Base-by-base conservation (phyloP, 2,329 filamentous ascomycete species). In the Mariannaea elegans region DNA sequence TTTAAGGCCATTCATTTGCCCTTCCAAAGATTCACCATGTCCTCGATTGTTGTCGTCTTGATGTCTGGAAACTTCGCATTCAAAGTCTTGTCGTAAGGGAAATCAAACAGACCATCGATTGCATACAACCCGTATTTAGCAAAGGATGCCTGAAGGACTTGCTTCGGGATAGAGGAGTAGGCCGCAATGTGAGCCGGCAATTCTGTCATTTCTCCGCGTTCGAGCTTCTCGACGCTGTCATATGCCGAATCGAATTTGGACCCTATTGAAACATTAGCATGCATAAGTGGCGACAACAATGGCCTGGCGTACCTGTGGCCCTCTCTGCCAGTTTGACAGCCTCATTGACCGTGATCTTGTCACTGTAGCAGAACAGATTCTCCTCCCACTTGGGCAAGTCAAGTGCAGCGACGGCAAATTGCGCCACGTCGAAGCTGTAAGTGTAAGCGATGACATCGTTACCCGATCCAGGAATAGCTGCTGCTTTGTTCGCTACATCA, bases 61-160 rank as follows among this genome's bases (percentile, higher is more conserved):
- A 53, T 53, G 3, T 45, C 50, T 13, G 39, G 39, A 24, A 53
- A 53, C 50, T 24, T 29, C 29, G 45, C 50, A 19, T 53, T 53
- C 39, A 53, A 29, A 4, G 41, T n/a, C n/a, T n/a, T n/a, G n/a
- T n/a, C n/a, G n/a, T n/a, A n/a, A n/a, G n/a, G n/a, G n/a, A n/a
- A n/a, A n/a, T n/a, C n/a, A n/a, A 46, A n/a, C 50, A 39, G 2
- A 45, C 50, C 9, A 4, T 27, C 9, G 49, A 19, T 14, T 45
- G 8, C 3, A 14, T 3, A 27, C 18, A 53, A 38, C 6, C 36
- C 14, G 3, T 38, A 2, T 21, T 46, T 53, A 2, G 29, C 27
- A n/a, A 27, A 53, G n/a, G n/a, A 4, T 27, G 23, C 19, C 18
- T 36, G 21, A 45, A 53, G 8, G 42, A 12, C 2, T 45, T 14